Evolutionary conservation across 164 flowering plant species (phyloP).

Genomic region (Macadamia tetraphylla): DNA sequence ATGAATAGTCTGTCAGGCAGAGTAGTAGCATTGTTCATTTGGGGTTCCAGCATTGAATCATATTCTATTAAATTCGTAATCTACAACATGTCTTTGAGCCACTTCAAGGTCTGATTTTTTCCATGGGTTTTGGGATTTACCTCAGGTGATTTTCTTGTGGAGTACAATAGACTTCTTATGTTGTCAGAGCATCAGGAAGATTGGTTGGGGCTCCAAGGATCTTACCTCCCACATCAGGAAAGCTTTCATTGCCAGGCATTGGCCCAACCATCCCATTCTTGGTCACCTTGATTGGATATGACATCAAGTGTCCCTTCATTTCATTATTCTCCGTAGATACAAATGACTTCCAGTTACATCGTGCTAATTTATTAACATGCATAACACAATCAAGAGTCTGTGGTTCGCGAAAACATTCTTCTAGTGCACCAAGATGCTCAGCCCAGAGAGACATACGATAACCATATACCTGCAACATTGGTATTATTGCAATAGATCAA

Average conservation of each 20-base stretch:
- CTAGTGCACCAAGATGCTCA: conserved; percentile 53
- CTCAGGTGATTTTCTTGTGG: neutral
- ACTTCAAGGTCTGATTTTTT: too few species aligned
- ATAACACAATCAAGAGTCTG: conserved; percentile 38
- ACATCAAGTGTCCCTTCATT: conserved; percentile 58
- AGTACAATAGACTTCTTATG: conserved; percentile 18
- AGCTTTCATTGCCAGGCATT: conserved; percentile 47
- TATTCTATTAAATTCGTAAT: too few species aligned
- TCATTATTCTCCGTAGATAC: conserved; percentile 27
- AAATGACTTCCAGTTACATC: conserved; percentile 44
- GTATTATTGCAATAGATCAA: conserved; percentile 1
- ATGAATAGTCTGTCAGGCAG: too few species aligned
- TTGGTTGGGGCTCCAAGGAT: conserved; percentile 56
- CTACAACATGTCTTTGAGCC: too few species aligned
- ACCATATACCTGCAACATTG: conserved; percentile 55
- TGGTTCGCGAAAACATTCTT: conserved; percentile 43
- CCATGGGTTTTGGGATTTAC: too few species aligned
- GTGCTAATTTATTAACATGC: conserved; percentile 41
- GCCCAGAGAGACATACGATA: conserved; percentile 84
- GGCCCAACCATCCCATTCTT: conserved; percentile 46
- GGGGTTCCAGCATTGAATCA: too few species aligned
- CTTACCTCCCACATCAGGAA: conserved; percentile 86
- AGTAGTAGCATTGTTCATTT: too few species aligned
- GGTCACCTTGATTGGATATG: conserved; percentile 49
- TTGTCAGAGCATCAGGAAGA: conserved; percentile 76